Percentiles rank a stretch among this genome's conserved stretches.
Evolutionary conservation across 1,284 basidiomycete species (phyloP).

Genomic region (Puccinia triticina): DNA sequence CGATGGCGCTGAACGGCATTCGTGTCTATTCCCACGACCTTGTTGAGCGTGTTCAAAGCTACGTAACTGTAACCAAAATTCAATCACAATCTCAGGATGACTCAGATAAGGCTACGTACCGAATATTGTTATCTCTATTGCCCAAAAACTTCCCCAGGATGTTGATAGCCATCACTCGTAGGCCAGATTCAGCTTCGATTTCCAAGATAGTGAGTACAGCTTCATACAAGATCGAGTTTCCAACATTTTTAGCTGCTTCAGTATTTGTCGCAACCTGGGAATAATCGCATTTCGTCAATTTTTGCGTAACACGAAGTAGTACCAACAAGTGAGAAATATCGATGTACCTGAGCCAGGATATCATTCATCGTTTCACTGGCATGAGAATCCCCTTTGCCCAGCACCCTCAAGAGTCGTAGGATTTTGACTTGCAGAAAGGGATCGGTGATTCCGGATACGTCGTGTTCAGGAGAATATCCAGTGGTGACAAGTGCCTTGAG

Average conservation of each 20-base stretch:
- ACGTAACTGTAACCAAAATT: slow-evolving; percentile 74
- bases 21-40: slow-evolving; percentile 96
- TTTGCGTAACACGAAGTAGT: too few species aligned
- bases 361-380: slow-evolving; percentile 98
- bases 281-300: slow-evolving; percentile 8
- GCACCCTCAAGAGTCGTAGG: slow-evolving; percentile 83
- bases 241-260: slow-evolving; percentile 96
- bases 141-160: slow-evolving; percentile 97
- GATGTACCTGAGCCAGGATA: slow-evolving; percentile 81
- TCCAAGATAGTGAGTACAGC: slow-evolving; percentile 96
- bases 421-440: slow-evolving; percentile 98
- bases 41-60: slow-evolving; percentile 96
- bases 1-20: slow-evolving; percentile 97
- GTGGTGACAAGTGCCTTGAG: slow-evolving; percentile 94
- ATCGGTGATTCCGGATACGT: slow-evolving; percentile 98
- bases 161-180: slow-evolving; percentile 99
- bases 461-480: slow-evolving; percentile 97
- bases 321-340: slow-evolving; percentile 49
- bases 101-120: slow-evolving; percentile 65
- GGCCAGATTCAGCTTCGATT: slow-evolving; percentile 92
- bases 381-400: slow-evolving; percentile 80
- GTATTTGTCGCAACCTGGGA: slow-evolving; percentile 93
- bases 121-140: slow-evolving; percentile 98
- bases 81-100: slow-evolving; percentile 1
- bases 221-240: slow-evolving; percentile 97